These are phyloP conservation scores for Diaporthe sp. DNA, from an alignment of 2,329 filamentous ascomycete species.

Conservation along the genomic window DNA sequence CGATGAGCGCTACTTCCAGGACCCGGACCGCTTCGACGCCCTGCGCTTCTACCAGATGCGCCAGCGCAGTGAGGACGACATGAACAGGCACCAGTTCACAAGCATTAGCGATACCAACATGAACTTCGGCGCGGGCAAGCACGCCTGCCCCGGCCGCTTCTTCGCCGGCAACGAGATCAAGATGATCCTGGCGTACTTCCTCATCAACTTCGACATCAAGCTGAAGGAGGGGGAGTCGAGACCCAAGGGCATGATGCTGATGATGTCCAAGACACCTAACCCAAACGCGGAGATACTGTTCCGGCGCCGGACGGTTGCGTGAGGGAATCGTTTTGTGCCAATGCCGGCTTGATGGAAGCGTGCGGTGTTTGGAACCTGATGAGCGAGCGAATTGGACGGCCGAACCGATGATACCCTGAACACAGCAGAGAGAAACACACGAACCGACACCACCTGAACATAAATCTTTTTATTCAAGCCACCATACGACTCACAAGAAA, in stretches of 20 bases:
- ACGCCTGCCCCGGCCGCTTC: slow-evolving; percentile 64
- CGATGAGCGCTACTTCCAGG: slow-evolving; percentile 57
- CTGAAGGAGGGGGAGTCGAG: slow-evolving; percentile 55
- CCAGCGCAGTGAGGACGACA: slow-evolving; percentile 54
- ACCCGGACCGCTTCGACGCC: slow-evolving; percentile 61
- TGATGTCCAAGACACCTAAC: slow-evolving; percentile 58
- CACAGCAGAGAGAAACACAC: background rate
- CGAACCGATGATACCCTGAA: slow-evolving; percentile 28
- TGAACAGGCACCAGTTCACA: slow-evolving; percentile 59
- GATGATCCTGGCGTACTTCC: slow-evolving; percentile 57
- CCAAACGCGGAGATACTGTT: slow-evolving; percentile 59
- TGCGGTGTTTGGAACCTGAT: background rate
- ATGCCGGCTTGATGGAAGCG: background rate
- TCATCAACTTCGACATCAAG: slow-evolving; percentile 60
- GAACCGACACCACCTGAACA: background rate
- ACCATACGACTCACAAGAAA: background rate
- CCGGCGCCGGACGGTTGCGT: slow-evolving; percentile 49
- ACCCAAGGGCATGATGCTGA: slow-evolving; percentile 55
- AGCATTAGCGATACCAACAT: slow-evolving; percentile 58
- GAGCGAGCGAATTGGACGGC: slow-evolving; percentile 16
- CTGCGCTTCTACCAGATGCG: slow-evolving; percentile 64
- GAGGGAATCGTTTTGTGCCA: background rate
- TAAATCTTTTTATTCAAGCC: background rate
- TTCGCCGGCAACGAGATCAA: slow-evolving; percentile 63
- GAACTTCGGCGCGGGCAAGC: slow-evolving; percentile 63